Percentiles rank a stretch among this genome's conserved stretches.
Evolutionary conservation across 1,284 basidiomycete genomes (phyloP).

Genomic region (Moesziomyces sp.): DNA sequence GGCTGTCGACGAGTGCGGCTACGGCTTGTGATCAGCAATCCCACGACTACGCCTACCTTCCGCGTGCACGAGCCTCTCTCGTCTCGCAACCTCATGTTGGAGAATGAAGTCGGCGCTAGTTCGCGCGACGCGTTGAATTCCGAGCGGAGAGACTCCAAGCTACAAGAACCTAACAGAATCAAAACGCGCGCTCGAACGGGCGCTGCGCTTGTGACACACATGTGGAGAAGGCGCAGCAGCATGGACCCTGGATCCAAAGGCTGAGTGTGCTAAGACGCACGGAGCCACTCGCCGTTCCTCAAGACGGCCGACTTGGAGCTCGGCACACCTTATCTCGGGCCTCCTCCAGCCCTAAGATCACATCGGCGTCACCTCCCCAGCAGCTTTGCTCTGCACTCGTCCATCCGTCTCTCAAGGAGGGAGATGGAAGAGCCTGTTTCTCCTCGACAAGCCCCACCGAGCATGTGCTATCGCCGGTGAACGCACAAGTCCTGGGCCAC

Average conservation of each 20-base stretch:
- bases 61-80: constrained; percentile 12
- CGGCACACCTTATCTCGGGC: no score
- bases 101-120: not conserved
- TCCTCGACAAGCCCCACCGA: not conserved
- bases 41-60: not conserved
- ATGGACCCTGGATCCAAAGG: constrained; percentile 29
- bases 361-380: no score
- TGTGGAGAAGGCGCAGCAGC: constrained; percentile 15
- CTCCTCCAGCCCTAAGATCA: not conserved
- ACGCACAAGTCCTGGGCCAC: constrained; percentile 15
- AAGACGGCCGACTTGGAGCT: no score
- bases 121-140: constrained; percentile 29
- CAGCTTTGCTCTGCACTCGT: not conserved
- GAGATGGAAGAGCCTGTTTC: not conserved
- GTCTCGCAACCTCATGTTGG: no score
- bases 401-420: not conserved
- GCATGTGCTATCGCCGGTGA: constrained; percentile 19
- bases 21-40: no score
- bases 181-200: no score
- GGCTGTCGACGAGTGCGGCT: no score
- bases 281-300: not conserved
- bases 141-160: not conserved
- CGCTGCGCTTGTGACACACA: not conserved
- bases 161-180: not conserved
- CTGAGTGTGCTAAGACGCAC: not conserved